phyloP scores from a whole-genome alignment of 208 protist genomes.

The Vickermania ingenoplastis region DNA sequence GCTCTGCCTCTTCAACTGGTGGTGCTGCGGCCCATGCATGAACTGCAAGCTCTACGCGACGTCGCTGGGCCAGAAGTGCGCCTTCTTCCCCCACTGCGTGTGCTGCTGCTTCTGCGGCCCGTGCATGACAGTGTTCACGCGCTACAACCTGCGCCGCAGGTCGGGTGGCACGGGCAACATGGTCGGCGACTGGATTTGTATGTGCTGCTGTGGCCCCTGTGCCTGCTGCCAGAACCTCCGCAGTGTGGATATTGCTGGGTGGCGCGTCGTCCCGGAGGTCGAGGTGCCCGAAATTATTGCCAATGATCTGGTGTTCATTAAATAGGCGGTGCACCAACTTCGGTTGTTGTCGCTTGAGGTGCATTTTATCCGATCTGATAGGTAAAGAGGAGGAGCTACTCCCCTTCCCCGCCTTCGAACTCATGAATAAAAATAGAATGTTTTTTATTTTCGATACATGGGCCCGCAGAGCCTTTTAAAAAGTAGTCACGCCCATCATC shows the following conservation, averaged over 20 bases:
- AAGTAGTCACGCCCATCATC: too few relatives aligned
- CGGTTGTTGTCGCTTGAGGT: too few relatives aligned
- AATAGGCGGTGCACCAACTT: too few relatives aligned
- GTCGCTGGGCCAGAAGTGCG: constrained; percentile 47
- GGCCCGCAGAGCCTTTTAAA: too few relatives aligned
- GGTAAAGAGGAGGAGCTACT: too few relatives aligned
- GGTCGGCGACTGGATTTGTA: constrained; percentile 64
- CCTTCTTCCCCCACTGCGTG: constrained; percentile 61
- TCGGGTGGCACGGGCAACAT: constrained; percentile 61
- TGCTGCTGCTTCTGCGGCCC: constrained; percentile 54
- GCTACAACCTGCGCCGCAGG: constrained; percentile 79
- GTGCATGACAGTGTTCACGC: constrained; percentile 35
- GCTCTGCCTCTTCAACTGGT: constrained; percentile 50
- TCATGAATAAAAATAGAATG: too few relatives aligned
- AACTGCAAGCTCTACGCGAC: constrained; percentile 62
- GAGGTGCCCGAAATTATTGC: constrained; percentile 18
- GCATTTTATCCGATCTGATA: too few relatives aligned
- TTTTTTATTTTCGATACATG: too few relatives aligned
- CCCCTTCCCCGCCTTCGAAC: too few relatives aligned
- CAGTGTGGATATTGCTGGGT: constrained; percentile 33
- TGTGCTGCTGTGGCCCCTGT: constrained; percentile 52
- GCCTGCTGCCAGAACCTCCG: constrained; percentile 72
- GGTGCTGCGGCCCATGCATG: constrained; percentile 26
- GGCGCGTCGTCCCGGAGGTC: constrained; percentile 50
- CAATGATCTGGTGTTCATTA: constrained; percentile 8